These are phyloP conservation scores for Tetrastigma voinierianum DNA, from an alignment of 164 flowering plant species.

Conservation along the genomic window DNA sequence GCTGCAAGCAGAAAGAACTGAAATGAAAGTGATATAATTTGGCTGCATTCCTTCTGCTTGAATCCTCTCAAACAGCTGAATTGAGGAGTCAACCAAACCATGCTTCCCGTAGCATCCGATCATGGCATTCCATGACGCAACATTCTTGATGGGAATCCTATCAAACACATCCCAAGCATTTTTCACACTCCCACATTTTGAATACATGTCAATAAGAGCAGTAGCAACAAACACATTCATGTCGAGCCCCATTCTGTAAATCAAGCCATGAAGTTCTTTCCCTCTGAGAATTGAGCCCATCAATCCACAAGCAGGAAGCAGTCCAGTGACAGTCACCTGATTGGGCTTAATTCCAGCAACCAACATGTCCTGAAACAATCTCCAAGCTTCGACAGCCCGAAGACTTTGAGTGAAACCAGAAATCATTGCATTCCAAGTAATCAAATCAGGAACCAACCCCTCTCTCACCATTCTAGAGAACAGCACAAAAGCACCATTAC, in stretches of 20 bases:
- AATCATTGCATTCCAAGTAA: constrained; percentile 38
- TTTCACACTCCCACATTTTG: constrained; percentile 52
- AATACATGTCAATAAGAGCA: constrained; percentile 53
- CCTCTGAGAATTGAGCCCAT: constrained; percentile 41
- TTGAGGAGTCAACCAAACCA: constrained; percentile 41
- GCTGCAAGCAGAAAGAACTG: constrained; percentile 68
- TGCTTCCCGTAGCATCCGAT: constrained; percentile 75
- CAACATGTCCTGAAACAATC: constrained; percentile 47
- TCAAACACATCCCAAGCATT: constrained; percentile 53
- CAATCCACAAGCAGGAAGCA: constrained; percentile 61
- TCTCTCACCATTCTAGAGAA: constrained; percentile 37
- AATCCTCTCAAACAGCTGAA: constrained; percentile 61
- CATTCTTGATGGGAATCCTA: constrained; percentile 26
- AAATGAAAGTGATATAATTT: constrained; percentile 54
- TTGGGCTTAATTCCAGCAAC: constrained; percentile 50
- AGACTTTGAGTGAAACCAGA: constrained; percentile 40
- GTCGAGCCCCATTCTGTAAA: constrained; percentile 40
- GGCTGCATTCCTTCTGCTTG: constrained; percentile 34
- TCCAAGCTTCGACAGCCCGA: constrained; percentile 37
- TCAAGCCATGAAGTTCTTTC: constrained; percentile 52
- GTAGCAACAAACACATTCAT: constrained; percentile 46
- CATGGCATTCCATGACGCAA: constrained; percentile 65
- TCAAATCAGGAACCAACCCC: constrained; percentile 58
- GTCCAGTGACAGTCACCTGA: constrained; percentile 52
- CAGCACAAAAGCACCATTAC: constrained; percentile 23